Base-by-base conservation (phyloP, 768 basidiomycete genomes). In the Hemileccinum impolitum region DNA sequence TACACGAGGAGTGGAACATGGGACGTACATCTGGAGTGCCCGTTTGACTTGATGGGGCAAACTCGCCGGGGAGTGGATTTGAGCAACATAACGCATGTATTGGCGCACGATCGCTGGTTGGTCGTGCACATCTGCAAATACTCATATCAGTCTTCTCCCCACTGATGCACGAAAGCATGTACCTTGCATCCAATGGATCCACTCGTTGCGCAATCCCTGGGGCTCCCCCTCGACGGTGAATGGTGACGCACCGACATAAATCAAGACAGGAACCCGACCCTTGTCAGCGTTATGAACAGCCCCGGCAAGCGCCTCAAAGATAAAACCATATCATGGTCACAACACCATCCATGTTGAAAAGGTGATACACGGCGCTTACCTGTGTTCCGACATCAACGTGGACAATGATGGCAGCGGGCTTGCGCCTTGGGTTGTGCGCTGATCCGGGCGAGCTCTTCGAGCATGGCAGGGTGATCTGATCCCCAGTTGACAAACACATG, bases 401-500 rank as follows among this genome's bases (percentile, higher is more conserved):
- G 0, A 88, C 79, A 28, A 88, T 82, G 4, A 87, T 84, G 0
- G 81, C 84, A 0, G 86, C 85, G 0, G 85, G 83, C 50, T 72
- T 81, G 0, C 53, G 3, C 72, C 71, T 23, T 61, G 37, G 6
- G 57, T 46, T 6, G 63, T 59, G 3, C 80, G 73, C 52, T 85
- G 81, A 17, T n/a, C n/a, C 81, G 70, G 47, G 78, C 76, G 10
- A 89, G 72, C 26, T 87, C 86, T 55, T 87, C 86, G 21, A 88
- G 72, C 13, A 89, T 62, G 0, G 80, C 85, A 0, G 85, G 82
- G 56, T 88, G 86, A 55, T 89, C 86, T 1, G 82, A 84, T 1
- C 86, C 87, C 81, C 86, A 87, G 68, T 87, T 87, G 15, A 81
- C 84, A 57, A 87, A 85, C 9, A 76, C 78, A 60, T 85, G 81